Evolutionary conservation across 2,329 filamentous ascomycete genomes (phyloP), one percentile per base, ranked within the genome.

Genomic region (Colletotrichum musicola): DNA sequence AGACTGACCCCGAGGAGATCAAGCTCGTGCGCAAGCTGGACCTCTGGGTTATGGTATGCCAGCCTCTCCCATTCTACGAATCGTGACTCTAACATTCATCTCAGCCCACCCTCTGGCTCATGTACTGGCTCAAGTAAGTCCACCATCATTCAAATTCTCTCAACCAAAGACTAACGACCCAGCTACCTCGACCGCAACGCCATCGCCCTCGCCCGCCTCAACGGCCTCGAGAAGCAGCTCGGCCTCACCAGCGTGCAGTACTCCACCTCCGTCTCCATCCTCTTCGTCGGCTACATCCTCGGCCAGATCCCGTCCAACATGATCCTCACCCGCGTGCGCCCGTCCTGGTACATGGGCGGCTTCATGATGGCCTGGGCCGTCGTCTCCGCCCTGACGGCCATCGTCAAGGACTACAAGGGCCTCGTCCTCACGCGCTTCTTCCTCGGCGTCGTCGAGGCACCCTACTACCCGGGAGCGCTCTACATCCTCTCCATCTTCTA

Each of bases 401-500:
- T 83, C 3, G 79, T 79, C 6, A 77, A 80, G 7, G 76, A 81
- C 46, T 84, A 83, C 62, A 75, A 72, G 0, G 81, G 79, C 0
- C 78, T 85, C 16, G 74, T 84, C 0, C 75, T 73, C 3, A 76
- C 74, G 2, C 76, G 80, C n/a, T 81, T 81, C 74, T 79, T 81
- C 49, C 75, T 81, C 0, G 44, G 82, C 1, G 71, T 84, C 0
- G 78, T 79, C 0, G 81, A 83, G 58, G 80, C 81, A 1, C 79
- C 80, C 0, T 79, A 80, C 38, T 80, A 78, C 60, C 77, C 76
- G 0, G 77, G 79, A 20, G 77, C 73, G 1, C 58, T 78, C 3
- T 78, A 77, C 49, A 81, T 87, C 44, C 77, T 88, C 4, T 83
- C 82, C 0, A 82, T 85, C 38, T 89, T 85, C 76, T 89, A 89